Conservation (phyloP, 805 yeast genomes). For the Suhomyces sp. region DNA sequence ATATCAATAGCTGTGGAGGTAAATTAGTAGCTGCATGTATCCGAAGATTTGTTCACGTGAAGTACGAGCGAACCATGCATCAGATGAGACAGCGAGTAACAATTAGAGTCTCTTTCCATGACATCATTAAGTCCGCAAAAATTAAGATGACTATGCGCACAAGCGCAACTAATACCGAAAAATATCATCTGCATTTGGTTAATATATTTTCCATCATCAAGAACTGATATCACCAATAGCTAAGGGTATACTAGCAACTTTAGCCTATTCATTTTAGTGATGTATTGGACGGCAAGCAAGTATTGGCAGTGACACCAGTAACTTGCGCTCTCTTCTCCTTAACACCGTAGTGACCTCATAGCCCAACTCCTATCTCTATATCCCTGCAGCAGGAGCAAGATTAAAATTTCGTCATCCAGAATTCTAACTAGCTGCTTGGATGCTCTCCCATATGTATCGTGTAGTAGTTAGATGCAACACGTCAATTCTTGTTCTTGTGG, state of each 20-base stretch:
- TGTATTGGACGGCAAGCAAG: neutral
- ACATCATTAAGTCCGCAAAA: neutral
- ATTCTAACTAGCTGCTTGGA: neutral
- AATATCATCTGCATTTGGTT: neutral
- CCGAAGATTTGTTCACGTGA: neutral
- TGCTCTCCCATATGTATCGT: neutral
- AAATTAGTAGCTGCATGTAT: neutral
- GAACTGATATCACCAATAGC: neutral
- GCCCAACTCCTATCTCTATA: neutral
- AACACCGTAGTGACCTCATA: neutral
- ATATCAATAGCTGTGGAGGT: neutral
- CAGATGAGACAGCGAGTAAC: neutral
- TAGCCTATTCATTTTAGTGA: neutral
- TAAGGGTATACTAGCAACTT: neutral
- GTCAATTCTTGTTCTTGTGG: neutral
- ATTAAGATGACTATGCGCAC: neutral
- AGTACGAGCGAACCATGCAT: neutral
- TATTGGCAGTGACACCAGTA: neutral
- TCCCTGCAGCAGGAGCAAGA: neutral
- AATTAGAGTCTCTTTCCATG: neutral
- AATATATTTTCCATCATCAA: neutral
- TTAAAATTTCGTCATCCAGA: neutral
- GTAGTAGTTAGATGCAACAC: neutral
- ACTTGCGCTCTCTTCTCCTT: neutral
- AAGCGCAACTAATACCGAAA: neutral